These are phyloP conservation scores for Populus hybrid DNA, from an alignment of 441 rosid species.

Conservation along the genomic window DNA sequence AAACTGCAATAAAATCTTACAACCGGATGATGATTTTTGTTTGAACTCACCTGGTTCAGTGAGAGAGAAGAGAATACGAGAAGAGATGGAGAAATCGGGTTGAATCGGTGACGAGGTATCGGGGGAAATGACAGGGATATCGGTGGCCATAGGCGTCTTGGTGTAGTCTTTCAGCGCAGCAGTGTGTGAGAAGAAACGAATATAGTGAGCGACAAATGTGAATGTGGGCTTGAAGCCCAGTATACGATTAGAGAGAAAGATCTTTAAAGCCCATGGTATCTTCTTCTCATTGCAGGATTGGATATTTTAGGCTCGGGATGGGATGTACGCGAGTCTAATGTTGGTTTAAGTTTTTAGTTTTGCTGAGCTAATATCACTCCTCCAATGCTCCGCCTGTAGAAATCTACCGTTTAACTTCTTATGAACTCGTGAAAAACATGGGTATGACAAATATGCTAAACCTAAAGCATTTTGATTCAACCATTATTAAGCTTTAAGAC, in stretches of 20 bases:
- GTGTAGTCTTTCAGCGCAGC: neutral
- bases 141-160: conserved; percentile 42
- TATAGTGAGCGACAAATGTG: neutral
- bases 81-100: conserved; percentile 3
- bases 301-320: neutral
- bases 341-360: neutral
- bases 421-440: too few species aligned
- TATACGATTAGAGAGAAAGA: too few species aligned
- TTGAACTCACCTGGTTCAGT: conserved; percentile 12
- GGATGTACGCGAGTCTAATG: neutral
- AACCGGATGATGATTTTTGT: neutral
- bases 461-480: too few species aligned
- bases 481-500: too few species aligned
- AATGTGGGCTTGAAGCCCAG: neutral
- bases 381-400: neutral
- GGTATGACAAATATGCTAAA: too few species aligned
- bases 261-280: too few species aligned
- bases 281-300: neutral
- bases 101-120: conserved; percentile 5
- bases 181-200: neutral
- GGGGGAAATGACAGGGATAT: conserved; percentile 22
- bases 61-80: neutral
- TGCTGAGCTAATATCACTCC: neutral
- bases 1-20: neutral
- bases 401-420: too few species aligned